These are phyloP conservation scores for Chionographis japonica DNA, from an alignment of 106 monocot genomes.

Conservation along the genomic window DNA sequence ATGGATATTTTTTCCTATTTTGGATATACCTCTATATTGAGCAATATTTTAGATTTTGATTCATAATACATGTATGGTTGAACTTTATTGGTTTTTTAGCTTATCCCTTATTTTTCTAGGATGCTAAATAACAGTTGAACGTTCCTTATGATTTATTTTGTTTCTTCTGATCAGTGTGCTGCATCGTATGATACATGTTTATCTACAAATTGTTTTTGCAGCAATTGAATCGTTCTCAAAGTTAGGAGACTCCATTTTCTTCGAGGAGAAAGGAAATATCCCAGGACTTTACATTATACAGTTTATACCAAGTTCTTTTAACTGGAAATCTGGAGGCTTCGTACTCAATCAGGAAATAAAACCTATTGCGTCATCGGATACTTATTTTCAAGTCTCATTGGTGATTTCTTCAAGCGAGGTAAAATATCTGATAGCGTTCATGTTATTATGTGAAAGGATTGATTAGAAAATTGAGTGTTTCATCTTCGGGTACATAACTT, in stretches of 20 bases:
- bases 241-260: conserved; percentile 86
- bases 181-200: too few species aligned
- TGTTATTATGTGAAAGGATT: background rate
- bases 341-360: conserved; percentile 34
- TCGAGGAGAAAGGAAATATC: conserved; percentile 55
- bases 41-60: too few species aligned
- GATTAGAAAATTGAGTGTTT: background rate
- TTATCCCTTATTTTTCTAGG: too few species aligned
- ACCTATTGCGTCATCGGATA: conserved; percentile 39
- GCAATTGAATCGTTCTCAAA: conserved; percentile 88
- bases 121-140: too few species aligned
- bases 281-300: conserved; percentile 67
- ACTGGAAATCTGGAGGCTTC: conserved; percentile 61
- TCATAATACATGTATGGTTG: too few species aligned
- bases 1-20: too few species aligned
- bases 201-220: conserved; percentile 8
- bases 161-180: too few species aligned
- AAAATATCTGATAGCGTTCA: background rate
- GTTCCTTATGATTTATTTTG: too few species aligned
- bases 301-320: conserved; percentile 65
- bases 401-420: conserved; percentile 49
- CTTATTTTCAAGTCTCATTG: conserved; percentile 40
- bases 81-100: too few species aligned
- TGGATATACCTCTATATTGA: too few species aligned
- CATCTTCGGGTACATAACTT: background rate